A percentile compares a stretch with the other conserved stretches of the same genome.
These are phyloP conservation scores for Cicer bijugum DNA, from an alignment of 306 rosid species.

Conservation along the genomic window DNA sequence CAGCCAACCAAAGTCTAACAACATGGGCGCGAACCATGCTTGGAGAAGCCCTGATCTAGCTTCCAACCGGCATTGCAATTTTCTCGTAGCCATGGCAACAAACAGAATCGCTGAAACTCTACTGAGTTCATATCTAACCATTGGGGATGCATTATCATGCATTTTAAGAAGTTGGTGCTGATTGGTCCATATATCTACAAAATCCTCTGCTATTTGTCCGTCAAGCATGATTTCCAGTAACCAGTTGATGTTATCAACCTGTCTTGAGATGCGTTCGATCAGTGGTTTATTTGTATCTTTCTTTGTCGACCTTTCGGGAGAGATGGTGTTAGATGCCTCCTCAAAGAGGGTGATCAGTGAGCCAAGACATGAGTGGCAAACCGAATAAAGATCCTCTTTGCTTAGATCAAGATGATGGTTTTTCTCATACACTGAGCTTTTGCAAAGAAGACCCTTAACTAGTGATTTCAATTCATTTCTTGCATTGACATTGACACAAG, in stretches of 20 bases:
- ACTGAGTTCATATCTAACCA: conserved; percentile 85
- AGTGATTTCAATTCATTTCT: conserved; percentile 75
- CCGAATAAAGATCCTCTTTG: conserved; percentile 70
- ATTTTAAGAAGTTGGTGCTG: conserved; percentile 68
- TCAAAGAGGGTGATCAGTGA: conserved; percentile 62
- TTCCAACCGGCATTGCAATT: conserved; percentile 71
- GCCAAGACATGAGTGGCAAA: conserved; percentile 64
- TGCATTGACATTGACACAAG: conserved; percentile 68
- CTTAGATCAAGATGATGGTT: conserved; percentile 63
- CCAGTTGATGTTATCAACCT: conserved; percentile 88
- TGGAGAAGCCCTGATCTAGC: conserved; percentile 64
- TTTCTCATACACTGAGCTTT: conserved; percentile 82
- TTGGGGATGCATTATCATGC: conserved; percentile 70
- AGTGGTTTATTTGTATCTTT: conserved; percentile 62
- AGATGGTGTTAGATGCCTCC: conserved; percentile 53
- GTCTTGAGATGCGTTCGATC: conserved; percentile 66
- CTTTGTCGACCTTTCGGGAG: conserved; percentile 44
- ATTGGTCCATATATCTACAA: conserved; percentile 76
- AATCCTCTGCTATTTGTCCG: conserved; percentile 80
- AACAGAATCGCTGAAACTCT: conserved; percentile 71
- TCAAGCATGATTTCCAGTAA: conserved; percentile 81
- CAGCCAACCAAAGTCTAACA: conserved; percentile 82
- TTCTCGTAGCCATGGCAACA: conserved; percentile 79
- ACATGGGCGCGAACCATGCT: conserved; percentile 80
- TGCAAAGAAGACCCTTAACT: conserved; percentile 82